Base-by-base conservation (phyloP, 2,329 filamentous ascomycete genomes). In the Colletotrichum tropicicola region DNA sequence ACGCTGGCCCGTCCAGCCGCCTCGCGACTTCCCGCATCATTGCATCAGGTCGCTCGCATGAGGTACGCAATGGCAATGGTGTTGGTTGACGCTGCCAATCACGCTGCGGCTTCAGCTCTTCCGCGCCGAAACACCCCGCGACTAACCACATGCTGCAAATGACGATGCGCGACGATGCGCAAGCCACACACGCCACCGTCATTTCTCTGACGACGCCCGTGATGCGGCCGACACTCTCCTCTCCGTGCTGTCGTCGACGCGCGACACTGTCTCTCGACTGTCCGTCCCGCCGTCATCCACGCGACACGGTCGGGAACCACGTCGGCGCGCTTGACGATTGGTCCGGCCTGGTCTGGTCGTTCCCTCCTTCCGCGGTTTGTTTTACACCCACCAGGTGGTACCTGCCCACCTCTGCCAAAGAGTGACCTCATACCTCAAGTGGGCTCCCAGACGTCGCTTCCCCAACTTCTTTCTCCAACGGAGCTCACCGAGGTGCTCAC, bases 111-210 rank as follows among this genome's bases (percentile, higher is more conserved):
- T 12, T 21, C 13, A 12, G 9, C 28, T 49, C 27, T 27, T 12
- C 25, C 19, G 44, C 28, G 17, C 27, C 32, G 43, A 65, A 37
- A 49, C 48, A 32, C 53, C 44, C 59, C 43, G 19, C 45, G 47
- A 32, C 54, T 30, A 47, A 63, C 39, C 60, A 59, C 39, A 59
- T 21, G 53, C 25, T 32, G 51, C 27, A 58, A 51, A 62, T 62
- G 53, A 62, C 39, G 59, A 62, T 63, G 52, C n/a, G 59, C 60
- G 53, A 62, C 39, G 59, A 62, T 63, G 52, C n/a, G 59, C 60
- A 63, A 63, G 60, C 60, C 60, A 63, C 60, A 47, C 28, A 63
- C 53, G 60, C 43, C 56, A 65, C 32, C 13, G 5, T 55, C 57
- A 61, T 39, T 37, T 44, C 17, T 25, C 60, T 47, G 28, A 49